phyloP scores from a whole-genome alignment of 495 filamentous ascomycete genomes.

The Hypomontagnella submonticulosa region DNA sequence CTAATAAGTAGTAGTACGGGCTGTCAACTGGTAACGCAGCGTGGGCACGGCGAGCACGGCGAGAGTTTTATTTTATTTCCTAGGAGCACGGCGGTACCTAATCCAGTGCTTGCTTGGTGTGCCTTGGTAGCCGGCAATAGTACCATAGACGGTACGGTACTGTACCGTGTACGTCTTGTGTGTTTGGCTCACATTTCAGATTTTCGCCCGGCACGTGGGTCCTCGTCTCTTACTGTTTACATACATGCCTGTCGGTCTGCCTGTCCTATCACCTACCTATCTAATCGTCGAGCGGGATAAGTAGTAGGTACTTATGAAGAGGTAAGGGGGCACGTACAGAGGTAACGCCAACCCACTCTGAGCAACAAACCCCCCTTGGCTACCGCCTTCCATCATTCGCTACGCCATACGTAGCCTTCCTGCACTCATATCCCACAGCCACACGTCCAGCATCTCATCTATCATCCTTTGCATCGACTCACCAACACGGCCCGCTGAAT shows the following conservation, averaged over 20 bases:
- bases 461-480: conserved; percentile 19
- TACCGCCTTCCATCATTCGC: not conserved
- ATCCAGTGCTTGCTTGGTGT: too few relatives aligned
- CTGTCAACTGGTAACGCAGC: too few relatives aligned
- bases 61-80: too few relatives aligned
- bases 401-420: conserved; percentile 17
- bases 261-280: not conserved
- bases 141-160: not conserved
- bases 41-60: too few relatives aligned
- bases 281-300: too few relatives aligned
- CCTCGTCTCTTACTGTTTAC: conserved; percentile 41
- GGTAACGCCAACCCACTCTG: conserved; percentile 40
- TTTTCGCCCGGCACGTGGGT: conserved; percentile 42
- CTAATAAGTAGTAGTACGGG: too few relatives aligned
- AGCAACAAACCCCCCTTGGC: conserved; percentile 19
- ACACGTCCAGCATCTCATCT: not conserved
- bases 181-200: conserved; percentile 20
- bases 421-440: conserved; percentile 15
- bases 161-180: conserved; percentile 7
- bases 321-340: conserved; percentile 23
- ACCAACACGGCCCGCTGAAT: not conserved
- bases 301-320: conserved; percentile 6
- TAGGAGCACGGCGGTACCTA: too few relatives aligned
- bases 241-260: conserved; percentile 23
- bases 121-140: conserved; percentile 1